Evolutionary conservation across 106 monocot genomes (phyloP).

Genomic region (Phalaenopsis equestris): DNA sequence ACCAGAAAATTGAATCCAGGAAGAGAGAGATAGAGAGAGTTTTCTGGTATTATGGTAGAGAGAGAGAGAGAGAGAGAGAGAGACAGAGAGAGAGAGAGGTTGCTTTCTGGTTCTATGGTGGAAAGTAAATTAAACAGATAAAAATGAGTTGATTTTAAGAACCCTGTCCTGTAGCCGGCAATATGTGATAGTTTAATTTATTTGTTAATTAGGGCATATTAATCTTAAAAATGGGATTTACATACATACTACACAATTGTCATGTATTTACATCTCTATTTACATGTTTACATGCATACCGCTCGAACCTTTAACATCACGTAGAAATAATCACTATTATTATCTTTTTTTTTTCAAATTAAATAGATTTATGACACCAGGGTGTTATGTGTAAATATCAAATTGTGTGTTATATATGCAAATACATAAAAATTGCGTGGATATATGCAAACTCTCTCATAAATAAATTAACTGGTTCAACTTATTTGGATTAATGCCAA

Average conservation of each 20-base stretch:
- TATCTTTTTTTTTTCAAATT: too few relatives aligned
- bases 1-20: not conserved
- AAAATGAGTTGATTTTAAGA: not conserved
- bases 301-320: too few relatives aligned
- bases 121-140: not conserved
- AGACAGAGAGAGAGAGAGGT: not conserved
- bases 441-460: not conserved
- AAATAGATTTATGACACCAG: too few relatives aligned
- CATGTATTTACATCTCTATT: too few relatives aligned
- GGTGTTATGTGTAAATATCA: too few relatives aligned
- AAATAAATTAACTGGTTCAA: not conserved
- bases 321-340: too few relatives aligned
- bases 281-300: too few relatives aligned
- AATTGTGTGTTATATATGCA: too few relatives aligned
- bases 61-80: not conserved
- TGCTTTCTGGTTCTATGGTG: not conserved
- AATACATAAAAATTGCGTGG: too few relatives aligned
- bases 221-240: not conserved
- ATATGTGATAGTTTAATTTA: not conserved
- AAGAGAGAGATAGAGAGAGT: not conserved
- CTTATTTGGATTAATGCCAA: not conserved
- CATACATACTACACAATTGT: too few relatives aligned
- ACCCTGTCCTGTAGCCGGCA: not conserved
- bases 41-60: not conserved
- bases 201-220: not conserved